Base-by-base conservation (phyloP, 805 yeast species). In the Saturnispora serradocipensis region DNA sequence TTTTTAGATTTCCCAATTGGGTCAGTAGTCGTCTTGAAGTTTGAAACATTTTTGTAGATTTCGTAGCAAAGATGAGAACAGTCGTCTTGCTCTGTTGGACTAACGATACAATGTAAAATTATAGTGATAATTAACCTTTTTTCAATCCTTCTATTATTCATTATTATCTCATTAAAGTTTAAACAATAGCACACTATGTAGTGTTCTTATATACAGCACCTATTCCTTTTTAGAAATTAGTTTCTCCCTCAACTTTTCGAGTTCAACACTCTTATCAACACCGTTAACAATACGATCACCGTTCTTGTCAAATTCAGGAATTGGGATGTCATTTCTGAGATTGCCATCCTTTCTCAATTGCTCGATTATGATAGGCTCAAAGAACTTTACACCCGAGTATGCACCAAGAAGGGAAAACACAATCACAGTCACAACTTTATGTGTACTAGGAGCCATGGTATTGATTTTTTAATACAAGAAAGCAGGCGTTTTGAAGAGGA, bases 351-450 rank as follows among this genome's bases (percentile, higher is more conserved):
- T 77, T 58, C 74, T 72, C 53, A 86, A 70, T 56, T 76, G 83
- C 45, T 82, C 89, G 30, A 85, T 75, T 3, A 86, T 76, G 16
- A 86, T 64, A 2, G 95, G 95, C 58, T 82, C 82, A 71, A 87
- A 86, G 67, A 86, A 86, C 61, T 75, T 78, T 51, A 79, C 67
- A 3, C 86, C 87, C 18, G 76, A 70, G 58, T 75, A 77, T 3
- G 74, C 68, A 3, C 82, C 81, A 5, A 67, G 50, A 11, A 64
- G 66, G 0, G 61, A 59, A 43, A 67, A 59, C 24, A 67, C 59
- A 5, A 60, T 44, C 13, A 66, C 52, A 0, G 67, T 55, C 18
- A 65, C 46, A 5, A 59, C 45, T 45, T 59, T 61, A 34, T 63
- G 52, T 7, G 52, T 48, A 25, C 43, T 51, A 24, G 50, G 28